Conservation (phyloP, 2,329 filamentous ascomycete genomes). For the Bipolaris oryzae region DNA sequence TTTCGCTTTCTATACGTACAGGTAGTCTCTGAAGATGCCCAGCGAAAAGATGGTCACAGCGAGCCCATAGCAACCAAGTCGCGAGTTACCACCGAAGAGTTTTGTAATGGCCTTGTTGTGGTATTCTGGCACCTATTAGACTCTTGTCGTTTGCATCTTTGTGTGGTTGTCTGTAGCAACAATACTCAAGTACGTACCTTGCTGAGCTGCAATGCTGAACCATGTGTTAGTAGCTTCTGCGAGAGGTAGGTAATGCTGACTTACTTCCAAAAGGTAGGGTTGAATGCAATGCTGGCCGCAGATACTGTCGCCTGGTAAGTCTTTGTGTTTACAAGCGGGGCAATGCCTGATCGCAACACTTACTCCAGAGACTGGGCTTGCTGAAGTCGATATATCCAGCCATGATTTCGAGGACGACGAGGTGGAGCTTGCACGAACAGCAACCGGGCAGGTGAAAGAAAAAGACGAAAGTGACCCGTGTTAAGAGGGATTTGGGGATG, state of each 20-base stretch:
- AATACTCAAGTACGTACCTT: constrained; percentile 62
- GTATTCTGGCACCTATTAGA: constrained; percentile 69
- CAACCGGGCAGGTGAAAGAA: background rate
- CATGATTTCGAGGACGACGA: constrained; percentile 20
- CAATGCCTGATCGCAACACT: constrained; percentile 23
- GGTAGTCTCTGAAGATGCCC: constrained; percentile 79
- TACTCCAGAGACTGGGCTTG: constrained; percentile 57
- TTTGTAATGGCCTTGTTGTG: constrained; percentile 87
- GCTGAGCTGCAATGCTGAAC: constrained; percentile 77
- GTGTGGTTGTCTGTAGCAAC: constrained; percentile 5
- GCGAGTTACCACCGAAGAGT: constrained; percentile 78
- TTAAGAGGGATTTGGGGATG: constrained; percentile 23
- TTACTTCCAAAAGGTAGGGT: constrained; percentile 99
- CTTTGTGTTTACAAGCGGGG: constrained; percentile 4
- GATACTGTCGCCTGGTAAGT: constrained; percentile 64
- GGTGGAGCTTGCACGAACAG: background rate
- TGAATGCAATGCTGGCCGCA: constrained; percentile 83
- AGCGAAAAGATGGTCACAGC: constrained; percentile 89
- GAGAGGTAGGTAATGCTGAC: background rate
- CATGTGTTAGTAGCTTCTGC: constrained; percentile 3
- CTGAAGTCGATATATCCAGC: constrained; percentile 50
- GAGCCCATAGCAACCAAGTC: constrained; percentile 85
- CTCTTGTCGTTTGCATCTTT: background rate
- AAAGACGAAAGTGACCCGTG: constrained; percentile 2
- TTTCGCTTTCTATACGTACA: constrained; percentile 43